These are phyloP conservation scores for Fusarium abutilonis DNA, from an alignment of 2,329 filamentous ascomycete genomes.

Conservation along the genomic window DNA sequence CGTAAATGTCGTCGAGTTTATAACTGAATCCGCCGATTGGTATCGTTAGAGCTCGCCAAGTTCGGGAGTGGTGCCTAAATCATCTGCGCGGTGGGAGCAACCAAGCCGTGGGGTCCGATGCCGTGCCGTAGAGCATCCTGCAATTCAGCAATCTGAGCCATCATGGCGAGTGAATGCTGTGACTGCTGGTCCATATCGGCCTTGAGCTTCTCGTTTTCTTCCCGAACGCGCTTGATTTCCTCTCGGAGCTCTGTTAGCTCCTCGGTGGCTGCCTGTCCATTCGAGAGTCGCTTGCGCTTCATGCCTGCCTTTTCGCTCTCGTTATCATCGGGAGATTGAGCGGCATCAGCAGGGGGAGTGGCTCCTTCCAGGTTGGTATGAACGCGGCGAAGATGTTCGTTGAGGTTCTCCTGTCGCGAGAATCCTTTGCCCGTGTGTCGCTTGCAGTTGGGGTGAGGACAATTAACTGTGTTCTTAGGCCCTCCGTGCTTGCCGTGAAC, in stretches of 20 bases:
- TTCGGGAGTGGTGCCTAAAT: slow-evolving; percentile 44
- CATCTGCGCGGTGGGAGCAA: slow-evolving; percentile 56
- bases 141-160: slow-evolving; percentile 60
- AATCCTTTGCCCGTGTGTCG: slow-evolving; percentile 89
- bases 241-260: slow-evolving; percentile 67
- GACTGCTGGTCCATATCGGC: slow-evolving; percentile 61
- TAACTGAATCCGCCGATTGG: background rate
- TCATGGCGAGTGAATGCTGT: slow-evolving; percentile 58
- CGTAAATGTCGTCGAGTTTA: slow-evolving; percentile 10
- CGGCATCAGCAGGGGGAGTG: slow-evolving; percentile 49
- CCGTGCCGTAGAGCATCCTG: slow-evolving; percentile 55
- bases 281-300: slow-evolving; percentile 60
- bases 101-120: slow-evolving; percentile 47
- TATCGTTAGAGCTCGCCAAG: background rate
- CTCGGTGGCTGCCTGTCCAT: slow-evolving; percentile 46
- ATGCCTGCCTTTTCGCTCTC: slow-evolving; percentile 57
- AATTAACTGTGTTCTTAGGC: slow-evolving; percentile 86
- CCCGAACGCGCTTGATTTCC: slow-evolving; percentile 73
- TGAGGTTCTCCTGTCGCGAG: slow-evolving; percentile 91
- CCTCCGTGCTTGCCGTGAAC: slow-evolving; percentile 92
- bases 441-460: slow-evolving; percentile 87
- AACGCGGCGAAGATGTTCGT: slow-evolving; percentile 91
- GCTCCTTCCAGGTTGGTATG: slow-evolving; percentile 67
- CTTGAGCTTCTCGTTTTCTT: slow-evolving; percentile 70
- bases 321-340: slow-evolving; percentile 57